These are phyloP conservation scores for rapeseed (Brassica napus) DNA, from an alignment of 345 rosid genomes.

Conservation along the genomic window Da-Ae NC_063434.1:30139501-30140000, in stretches of 20 bases:
- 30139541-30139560: constrained; percentile 58
- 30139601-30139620: constrained; percentile 13
- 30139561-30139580: not conserved
- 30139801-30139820: constrained; percentile 58
- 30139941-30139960: constrained; percentile 84
- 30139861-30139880: constrained; percentile 15
- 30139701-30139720: constrained; percentile 75
- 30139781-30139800: constrained; percentile 73
- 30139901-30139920: constrained; percentile 17
- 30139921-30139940: constrained; percentile 47
- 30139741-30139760: constrained; percentile 93
- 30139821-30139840: constrained; percentile 93
- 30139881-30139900: not conserved
- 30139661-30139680: constrained; percentile 92
- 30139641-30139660: constrained; percentile 93
- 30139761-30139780: constrained; percentile 85
- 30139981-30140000: constrained; percentile 89
- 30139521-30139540: constrained; percentile 98
- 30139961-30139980: constrained; percentile 75
- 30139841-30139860: constrained; percentile 72
- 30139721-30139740: constrained; percentile 88
- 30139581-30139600: constrained; percentile 5
- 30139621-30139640: constrained; percentile 78
- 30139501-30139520: constrained; percentile 80
- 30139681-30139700: constrained; percentile 83